Base-by-base conservation (phyloP, 2,329 filamentous ascomycete species). In the Geosmithia flava region DNA sequence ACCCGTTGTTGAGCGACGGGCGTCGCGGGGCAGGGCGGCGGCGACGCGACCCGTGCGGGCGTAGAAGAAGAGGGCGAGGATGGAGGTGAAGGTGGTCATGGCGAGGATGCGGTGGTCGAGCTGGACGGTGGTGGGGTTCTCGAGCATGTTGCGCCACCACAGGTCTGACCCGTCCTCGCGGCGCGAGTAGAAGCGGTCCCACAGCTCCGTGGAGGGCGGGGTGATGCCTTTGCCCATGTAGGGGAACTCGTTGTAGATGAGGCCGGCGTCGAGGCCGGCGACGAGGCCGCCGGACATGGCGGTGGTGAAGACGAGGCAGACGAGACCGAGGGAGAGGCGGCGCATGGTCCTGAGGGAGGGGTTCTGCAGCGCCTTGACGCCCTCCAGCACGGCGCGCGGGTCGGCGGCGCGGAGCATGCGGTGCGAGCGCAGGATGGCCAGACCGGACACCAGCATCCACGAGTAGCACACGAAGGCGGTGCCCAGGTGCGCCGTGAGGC, bases 161-260 rank as follows among this genome's bases (percentile, higher is more conserved):
- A 97, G 72, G 59, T 98, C 94, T 13, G 81, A 83, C 42, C 77
- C 72, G 62, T 95, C 88, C 41, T 83, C 74, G 50, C 76, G 78
- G 58, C 89, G 85, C 50, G 81, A 83, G 75, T 96, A 96, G 69
- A 88, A 94, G 39, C 78, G 72, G 59, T 91, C 83, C 65, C 87
- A 89, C 30, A 97, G 80, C 68, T 97, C 91, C 10, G 79, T 74
- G 59, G 76, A 80, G 1, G 91, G 91, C 1, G 91, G 91, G 1
- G 87, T 75, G 20, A 95, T 70, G 11, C 89, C 88, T 3, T 80
- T 67, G 8, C 93, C 93, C 93, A 98, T 98, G 67, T 78, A 87
- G 7, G 93, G 93, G 64, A 98, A 97, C 66, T 98, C 89, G 64
- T 98, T 98, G 74, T 98, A 98, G 67, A 98, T 97, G 49, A 98